Evolutionary conservation across 306 rosid genomes (phyloP).

Genomic region (Trifolium dubium): DNA sequence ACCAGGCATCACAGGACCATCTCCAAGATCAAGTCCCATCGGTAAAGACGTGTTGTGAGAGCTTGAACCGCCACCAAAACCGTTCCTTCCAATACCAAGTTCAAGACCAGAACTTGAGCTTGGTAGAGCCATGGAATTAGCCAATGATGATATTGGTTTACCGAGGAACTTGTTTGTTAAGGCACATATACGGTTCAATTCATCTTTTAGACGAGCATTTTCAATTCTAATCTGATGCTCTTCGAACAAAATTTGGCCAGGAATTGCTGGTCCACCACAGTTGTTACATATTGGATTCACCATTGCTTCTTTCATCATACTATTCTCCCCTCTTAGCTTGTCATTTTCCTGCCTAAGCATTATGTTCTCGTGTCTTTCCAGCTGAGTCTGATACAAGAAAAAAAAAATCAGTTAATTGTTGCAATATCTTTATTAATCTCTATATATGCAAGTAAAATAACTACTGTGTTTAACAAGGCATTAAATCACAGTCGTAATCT

Average conservation of each 20-base stretch:
- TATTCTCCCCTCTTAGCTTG: slow-evolving; percentile 88
- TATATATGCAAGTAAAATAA: slow-evolving; percentile 7
- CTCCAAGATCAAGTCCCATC: slow-evolving; percentile 79
- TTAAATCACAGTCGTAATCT: background rate
- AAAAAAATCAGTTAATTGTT: slow-evolving; percentile 19
- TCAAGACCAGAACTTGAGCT: slow-evolving; percentile 63
- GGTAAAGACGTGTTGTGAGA: slow-evolving; percentile 42
- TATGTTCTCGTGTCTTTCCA: slow-evolving; percentile 90
- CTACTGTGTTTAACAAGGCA: background rate
- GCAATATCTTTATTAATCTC: slow-evolving; percentile 14
- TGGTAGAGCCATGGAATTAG: slow-evolving; percentile 54
- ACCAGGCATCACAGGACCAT: slow-evolving; percentile 55
- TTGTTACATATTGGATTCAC: slow-evolving; percentile 73
- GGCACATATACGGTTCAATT: slow-evolving; percentile 66
- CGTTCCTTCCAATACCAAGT: slow-evolving; percentile 80
- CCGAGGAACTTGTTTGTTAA: slow-evolving; percentile 85
- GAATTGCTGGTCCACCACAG: slow-evolving; percentile 95
- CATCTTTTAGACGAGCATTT: slow-evolving; percentile 85
- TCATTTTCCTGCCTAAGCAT: slow-evolving; percentile 89
- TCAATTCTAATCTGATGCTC: slow-evolving; percentile 91
- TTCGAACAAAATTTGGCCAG: slow-evolving; percentile 83
- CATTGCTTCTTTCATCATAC: slow-evolving; percentile 86
- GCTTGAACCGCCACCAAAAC: slow-evolving; percentile 57
- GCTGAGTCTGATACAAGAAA: slow-evolving; percentile 72
- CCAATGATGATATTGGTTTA: slow-evolving; percentile 68